Evolutionary conservation across 768 basidiomycete species (phyloP), one percentile per base, ranked within the genome.

Genomic region (Antrodiella citrinella): DNA sequence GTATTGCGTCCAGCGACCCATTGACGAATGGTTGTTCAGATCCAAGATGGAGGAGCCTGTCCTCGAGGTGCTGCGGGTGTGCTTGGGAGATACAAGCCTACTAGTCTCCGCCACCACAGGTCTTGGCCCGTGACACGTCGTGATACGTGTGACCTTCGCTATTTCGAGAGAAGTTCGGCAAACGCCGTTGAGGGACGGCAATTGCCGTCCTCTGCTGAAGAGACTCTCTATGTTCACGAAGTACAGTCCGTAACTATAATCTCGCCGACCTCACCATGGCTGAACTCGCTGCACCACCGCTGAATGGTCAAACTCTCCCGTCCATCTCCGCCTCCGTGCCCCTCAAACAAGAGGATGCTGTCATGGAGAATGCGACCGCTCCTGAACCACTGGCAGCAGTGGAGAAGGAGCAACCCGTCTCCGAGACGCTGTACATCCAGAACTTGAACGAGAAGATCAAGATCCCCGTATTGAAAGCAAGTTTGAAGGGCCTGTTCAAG

Each of bases 401-500:
- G n/a, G n/a, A n/a, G n/a, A n/a, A n/a, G 60, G 67, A 15, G 80
- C 15, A 84, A 58, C 48, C 69, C 55, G 71, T 73, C 47, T 82
- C 85, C 47, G 93, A 96, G 67, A 96, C 93, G 3, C 75, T 96
- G 21, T 97, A 97, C 64, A 86, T 97, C 61, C 91, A 95, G 70
- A 97, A 97, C 69, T 69, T 97, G 58, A 96, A 97, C 63, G 93
- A 97, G 72, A 91, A 87, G 72, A 85, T 93, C 54, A 90, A 90
- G 66, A 73, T 89, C 30, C 81, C 83, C 49, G 93, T 95, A 30
- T 76, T 99, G 55, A 96, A 94, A 68, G 73, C 89, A 48, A 91
- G 92, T 3, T 71, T 99, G 43, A 77, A 80, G 11, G 86, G 86
- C 26, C 74, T 99, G 24, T 98, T 99, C 77, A 91, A 91, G 66